Percentiles rank a stretch among this genome's conserved stretches.
These are phyloP conservation scores for Bryoerythrophyllum caledonicum DNA, from an alignment of 225 moss, liverwort and hornwort genomes.

Conservation along the genomic window DNA sequence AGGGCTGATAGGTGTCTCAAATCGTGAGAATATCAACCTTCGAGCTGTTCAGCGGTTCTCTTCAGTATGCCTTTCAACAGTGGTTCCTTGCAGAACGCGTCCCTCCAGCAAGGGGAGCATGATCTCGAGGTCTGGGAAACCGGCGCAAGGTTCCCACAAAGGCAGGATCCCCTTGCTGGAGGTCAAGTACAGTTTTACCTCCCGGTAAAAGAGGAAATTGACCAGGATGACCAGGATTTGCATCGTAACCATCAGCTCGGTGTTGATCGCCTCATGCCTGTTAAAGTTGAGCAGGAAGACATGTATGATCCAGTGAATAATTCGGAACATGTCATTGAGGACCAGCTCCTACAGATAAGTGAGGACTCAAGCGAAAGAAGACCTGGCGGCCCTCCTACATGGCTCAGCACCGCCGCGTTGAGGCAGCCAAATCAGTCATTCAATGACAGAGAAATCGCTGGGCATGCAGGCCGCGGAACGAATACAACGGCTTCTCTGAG, in stretches of 20 bases:
- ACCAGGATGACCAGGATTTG: conserved; percentile 20
- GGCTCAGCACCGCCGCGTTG: conserved; percentile 46
- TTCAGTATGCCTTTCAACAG: conserved; percentile 40
- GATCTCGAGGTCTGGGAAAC: conserved; percentile 46
- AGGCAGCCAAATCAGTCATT: conserved; percentile 32
- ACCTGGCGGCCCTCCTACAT: conserved; percentile 39
- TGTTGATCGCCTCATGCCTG: conserved; percentile 11
- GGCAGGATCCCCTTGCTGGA: conserved; percentile 23
- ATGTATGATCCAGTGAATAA: conserved; percentile 11
- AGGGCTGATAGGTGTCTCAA: too few relatives aligned
- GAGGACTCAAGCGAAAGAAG: conserved; percentile 28
- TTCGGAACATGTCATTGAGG: conserved; percentile 16
- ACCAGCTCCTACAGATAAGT: conserved; percentile 20
- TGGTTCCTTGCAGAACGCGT: conserved; percentile 24
- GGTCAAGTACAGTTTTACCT: conserved; percentile 28
- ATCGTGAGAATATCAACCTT: too few relatives aligned
- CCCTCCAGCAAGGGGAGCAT: conserved; percentile 35
- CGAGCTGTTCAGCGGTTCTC: background rate
- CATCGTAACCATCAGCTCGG: conserved; percentile 24
- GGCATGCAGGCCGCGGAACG: conserved; percentile 22
- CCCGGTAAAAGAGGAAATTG: conserved; percentile 7
- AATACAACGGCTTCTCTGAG: conserved; percentile 27
- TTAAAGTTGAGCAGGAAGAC: conserved; percentile 19
- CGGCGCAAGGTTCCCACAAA: conserved; percentile 41
- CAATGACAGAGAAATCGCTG: conserved; percentile 12